Conservation (phyloP, 768 basidiomycete species). For the Cantharellus anzutake region DNA sequence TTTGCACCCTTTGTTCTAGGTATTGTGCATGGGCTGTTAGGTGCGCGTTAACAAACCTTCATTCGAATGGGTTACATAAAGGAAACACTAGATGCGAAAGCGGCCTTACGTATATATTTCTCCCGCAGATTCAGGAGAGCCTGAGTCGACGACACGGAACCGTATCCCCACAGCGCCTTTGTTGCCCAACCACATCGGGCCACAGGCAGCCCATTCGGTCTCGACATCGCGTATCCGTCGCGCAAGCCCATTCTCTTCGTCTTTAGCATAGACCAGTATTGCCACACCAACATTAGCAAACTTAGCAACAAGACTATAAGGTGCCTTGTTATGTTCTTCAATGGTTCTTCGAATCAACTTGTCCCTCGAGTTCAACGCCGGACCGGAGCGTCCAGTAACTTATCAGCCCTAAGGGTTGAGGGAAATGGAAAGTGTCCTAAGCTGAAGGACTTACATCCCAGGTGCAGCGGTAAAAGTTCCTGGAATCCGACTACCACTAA, state of each 20-base stretch:
- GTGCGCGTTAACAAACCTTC: constrained; percentile 83
- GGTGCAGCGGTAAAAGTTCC: constrained; percentile 77
- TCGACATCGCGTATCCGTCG: constrained; percentile 44
- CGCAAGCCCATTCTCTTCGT: constrained; percentile 32
- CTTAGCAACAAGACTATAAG: constrained; percentile 60
- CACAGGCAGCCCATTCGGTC: constrained; percentile 57
- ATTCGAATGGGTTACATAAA: background rate
- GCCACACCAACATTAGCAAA: constrained; percentile 77
- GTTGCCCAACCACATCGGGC: constrained; percentile 70
- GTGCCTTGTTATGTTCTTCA: constrained; percentile 50
- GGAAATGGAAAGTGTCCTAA: background rate
- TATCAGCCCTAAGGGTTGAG: background rate
- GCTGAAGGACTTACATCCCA: constrained; percentile 43
- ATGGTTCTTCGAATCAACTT: constrained; percentile 57
- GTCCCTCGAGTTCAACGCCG: constrained; percentile 49
- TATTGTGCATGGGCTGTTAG: constrained; percentile 64
- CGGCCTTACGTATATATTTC: constrained; percentile 68
- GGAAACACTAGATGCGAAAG: background rate
- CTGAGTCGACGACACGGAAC: constrained; percentile 39
- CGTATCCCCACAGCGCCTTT: constrained; percentile 87
- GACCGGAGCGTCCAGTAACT: constrained; percentile 64
- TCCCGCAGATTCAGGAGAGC: constrained; percentile 31
- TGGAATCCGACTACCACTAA: constrained; percentile 86
- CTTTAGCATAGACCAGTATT: constrained; percentile 68
- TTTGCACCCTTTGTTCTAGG: constrained; percentile 42